Evolutionary conservation across 108 stramenopile species (phyloP).

Genomic region (Fragilaria crotonensis): DNA sequence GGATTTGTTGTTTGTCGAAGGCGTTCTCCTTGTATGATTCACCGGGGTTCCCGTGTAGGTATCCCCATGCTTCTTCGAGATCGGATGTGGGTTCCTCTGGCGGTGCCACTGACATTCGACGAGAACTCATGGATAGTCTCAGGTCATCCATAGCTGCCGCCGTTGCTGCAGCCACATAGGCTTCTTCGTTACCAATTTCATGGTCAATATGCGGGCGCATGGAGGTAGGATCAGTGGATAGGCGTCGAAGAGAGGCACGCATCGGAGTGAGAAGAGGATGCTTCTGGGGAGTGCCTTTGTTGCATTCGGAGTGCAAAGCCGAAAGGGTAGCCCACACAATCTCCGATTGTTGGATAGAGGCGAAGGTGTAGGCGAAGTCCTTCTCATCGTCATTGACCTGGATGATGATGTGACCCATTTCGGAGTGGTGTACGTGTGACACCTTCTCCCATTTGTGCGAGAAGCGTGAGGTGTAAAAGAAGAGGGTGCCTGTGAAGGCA

Average conservation of each 20-base stretch:
- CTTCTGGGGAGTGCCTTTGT: not conserved
- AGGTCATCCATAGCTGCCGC: not conserved
- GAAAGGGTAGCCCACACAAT: not conserved
- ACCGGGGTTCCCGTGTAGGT: not conserved
- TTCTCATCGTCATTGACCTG: not conserved
- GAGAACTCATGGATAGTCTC: not conserved
- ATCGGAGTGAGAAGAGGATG: not conserved
- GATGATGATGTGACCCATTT: not conserved
- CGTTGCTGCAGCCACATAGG: not conserved
- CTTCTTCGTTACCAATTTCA: not conserved
- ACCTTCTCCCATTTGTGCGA: not conserved
- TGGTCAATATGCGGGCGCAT: not conserved
- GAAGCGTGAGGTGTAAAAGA: constrained; percentile 15
- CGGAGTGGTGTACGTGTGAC: not conserved
- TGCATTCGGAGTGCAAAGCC: not conserved
- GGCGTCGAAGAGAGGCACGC: not conserved
- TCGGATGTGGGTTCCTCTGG: not conserved
- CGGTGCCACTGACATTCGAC: not conserved
- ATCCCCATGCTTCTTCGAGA: not conserved
- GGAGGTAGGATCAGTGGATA: not conserved
- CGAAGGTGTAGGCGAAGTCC: not conserved
- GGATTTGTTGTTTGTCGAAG: constrained; percentile 16
- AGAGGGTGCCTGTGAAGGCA: constrained; percentile 29
- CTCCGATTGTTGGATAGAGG: not conserved
- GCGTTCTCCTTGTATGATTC: not conserved